These are phyloP conservation scores for Discostella stelligeroides DNA, from an alignment of 108 stramenopile genomes.

Conservation along the genomic window DNA sequence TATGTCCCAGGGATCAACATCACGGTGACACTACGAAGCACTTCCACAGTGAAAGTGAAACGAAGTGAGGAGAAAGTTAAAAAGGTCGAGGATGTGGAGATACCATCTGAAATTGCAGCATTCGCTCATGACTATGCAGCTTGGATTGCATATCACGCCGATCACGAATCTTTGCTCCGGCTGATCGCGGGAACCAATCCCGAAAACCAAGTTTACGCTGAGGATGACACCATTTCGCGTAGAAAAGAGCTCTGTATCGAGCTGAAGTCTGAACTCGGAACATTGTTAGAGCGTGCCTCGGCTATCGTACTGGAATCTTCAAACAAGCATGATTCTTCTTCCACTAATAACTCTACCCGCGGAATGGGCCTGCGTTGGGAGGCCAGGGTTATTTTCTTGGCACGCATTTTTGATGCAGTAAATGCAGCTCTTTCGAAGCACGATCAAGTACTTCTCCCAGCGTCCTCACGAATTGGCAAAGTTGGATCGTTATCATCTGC, in stretches of 20 bases:
- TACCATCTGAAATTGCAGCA: constrained; percentile 50
- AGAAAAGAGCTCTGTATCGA: constrained; percentile 31
- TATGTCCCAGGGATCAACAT: constrained; percentile 54
- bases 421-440: constrained; percentile 55
- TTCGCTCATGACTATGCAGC: constrained; percentile 53
- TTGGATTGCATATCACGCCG: constrained; percentile 52
- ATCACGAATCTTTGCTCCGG: constrained; percentile 49
- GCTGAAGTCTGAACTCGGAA: constrained; percentile 38
- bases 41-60: constrained; percentile 17
- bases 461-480: constrained; percentile 32
- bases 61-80: constrained; percentile 14
- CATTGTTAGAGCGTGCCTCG: constrained; percentile 36
- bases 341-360: constrained; percentile 19
- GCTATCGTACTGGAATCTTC: constrained; percentile 13
- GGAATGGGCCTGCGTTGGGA: constrained; percentile 49
- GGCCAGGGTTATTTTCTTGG: constrained; percentile 46
- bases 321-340: background rate
- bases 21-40: constrained; percentile 20
- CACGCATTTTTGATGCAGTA: constrained; percentile 47
- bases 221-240: constrained; percentile 49
- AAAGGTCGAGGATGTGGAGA: constrained; percentile 32
- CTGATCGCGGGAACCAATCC: constrained; percentile 53
- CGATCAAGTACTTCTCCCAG: constrained; percentile 48
- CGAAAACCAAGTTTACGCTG: constrained; percentile 50
- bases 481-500: constrained; percentile 24